A percentile compares a stretch with the other conserved stretches of the same genome.
These are phyloP conservation scores for Boletus pseudopeckii DNA, from an alignment of 768 basidiomycete species.

Conservation along the genomic window DNA sequence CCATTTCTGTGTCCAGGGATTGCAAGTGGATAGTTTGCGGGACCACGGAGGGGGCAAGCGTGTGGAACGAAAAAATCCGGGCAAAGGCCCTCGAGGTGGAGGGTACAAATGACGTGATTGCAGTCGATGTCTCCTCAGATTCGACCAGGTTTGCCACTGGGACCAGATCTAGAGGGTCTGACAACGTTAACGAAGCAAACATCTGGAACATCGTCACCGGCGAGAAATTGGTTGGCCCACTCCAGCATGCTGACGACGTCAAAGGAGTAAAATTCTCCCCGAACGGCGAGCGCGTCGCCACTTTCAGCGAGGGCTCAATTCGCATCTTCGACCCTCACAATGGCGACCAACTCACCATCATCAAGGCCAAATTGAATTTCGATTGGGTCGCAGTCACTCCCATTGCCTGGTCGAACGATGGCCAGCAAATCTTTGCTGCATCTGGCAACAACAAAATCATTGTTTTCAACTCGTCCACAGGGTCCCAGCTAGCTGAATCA, in stretches of 20 bases:
- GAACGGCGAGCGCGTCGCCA: background rate
- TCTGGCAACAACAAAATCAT: background rate
- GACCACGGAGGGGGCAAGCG: background rate
- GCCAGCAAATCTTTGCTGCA: background rate
- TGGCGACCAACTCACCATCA: background rate
- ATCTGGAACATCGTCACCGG: background rate
- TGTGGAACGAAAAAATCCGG: background rate
- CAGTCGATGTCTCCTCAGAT: background rate
- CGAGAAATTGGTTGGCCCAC: background rate
- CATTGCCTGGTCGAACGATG: background rate
- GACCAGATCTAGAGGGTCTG: background rate
- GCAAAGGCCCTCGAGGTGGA: background rate
- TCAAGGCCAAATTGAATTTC: fast-evolving
- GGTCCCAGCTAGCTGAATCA: background rate
- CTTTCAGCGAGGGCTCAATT: background rate
- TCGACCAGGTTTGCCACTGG: background rate
- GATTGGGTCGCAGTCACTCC: background rate
- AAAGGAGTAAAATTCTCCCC: constrained; percentile 1
- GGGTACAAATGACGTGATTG: background rate
- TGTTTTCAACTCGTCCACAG: background rate
- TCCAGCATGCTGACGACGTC: background rate
- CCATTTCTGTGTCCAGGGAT: background rate
- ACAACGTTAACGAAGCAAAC: background rate
- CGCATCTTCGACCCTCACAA: background rate
- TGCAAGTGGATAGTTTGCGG: background rate